Conservation (phyloP, 2,329 filamentous ascomycete genomes). For the Thelonectria discophora region DNA sequence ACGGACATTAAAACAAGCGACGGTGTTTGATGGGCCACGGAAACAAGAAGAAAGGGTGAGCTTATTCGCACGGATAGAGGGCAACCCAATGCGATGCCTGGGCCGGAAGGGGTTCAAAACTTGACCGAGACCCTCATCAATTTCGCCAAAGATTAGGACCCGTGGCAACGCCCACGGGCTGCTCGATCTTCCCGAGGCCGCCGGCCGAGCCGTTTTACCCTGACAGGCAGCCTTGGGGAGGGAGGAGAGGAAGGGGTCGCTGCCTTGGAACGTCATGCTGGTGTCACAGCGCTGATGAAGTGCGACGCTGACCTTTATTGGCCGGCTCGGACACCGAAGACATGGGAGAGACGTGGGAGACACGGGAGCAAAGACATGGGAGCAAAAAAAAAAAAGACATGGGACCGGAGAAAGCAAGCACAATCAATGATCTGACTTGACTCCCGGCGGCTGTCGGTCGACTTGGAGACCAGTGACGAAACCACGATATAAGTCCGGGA, state of each 20-base stretch:
- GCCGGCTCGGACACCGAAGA: not conserved
- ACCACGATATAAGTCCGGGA: constrained; percentile 29
- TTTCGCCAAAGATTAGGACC: constrained; percentile 34
- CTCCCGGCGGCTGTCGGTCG: not conserved
- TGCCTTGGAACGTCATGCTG: constrained; percentile 18
- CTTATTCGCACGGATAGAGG: no score
- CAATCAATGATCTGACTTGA: not conserved
- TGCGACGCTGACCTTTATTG: no score
- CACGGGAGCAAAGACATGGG: no score
- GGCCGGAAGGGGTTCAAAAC: not conserved
- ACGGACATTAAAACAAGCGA: constrained; percentile 1
- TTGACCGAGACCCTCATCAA: constrained; percentile 4
- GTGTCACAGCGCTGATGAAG: not conserved
- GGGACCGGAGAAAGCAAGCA: no score
- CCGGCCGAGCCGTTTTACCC: constrained; percentile 12
- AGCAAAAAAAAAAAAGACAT: not conserved
- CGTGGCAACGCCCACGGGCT: constrained; percentile 29
- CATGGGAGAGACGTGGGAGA: no score
- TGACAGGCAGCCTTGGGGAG: constrained; percentile 16
- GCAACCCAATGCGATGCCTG: not conserved
- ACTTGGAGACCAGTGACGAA: constrained; percentile 7
- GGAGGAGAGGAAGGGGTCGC: not conserved
- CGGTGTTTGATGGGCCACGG: no score
- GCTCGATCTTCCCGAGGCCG: constrained; percentile 32
- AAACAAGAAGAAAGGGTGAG: no score